Evolutionary conservation across 257 asterid genomes (phyloP).

Genomic region (Solanum lycopersicoides): DNA sequence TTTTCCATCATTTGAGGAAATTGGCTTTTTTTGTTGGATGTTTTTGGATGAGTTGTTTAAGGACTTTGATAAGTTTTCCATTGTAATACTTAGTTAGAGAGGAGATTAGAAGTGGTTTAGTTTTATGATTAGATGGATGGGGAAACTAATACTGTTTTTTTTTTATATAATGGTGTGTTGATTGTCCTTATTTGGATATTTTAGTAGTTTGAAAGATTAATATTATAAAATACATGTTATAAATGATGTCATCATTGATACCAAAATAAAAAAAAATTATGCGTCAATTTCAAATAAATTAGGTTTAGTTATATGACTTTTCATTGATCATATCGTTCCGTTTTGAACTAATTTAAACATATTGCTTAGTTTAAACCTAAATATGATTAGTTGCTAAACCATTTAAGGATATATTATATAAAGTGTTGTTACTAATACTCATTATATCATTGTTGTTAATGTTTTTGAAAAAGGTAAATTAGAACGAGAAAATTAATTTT

Average conservation of each 20-base stretch:
- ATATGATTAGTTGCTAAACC: too few relatives aligned
- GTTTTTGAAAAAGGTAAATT: too few relatives aligned
- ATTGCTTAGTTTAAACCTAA: too few relatives aligned
- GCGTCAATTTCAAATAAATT: background rate
- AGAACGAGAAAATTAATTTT: too few relatives aligned
- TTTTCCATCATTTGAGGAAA: background rate
- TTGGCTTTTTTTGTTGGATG: background rate
- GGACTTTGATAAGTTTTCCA: constrained; percentile 6
- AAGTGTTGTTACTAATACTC: too few relatives aligned
- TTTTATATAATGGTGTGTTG: background rate
- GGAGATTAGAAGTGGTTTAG: background rate
- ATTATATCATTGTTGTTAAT: too few relatives aligned
- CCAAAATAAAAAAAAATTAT: background rate
- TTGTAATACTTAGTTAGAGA: background rate
- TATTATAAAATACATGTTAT: background rate
- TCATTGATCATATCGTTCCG: too few relatives aligned
- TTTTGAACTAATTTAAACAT: too few relatives aligned
- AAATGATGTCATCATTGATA: background rate
- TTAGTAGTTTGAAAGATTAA: background rate
- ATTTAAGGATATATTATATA: too few relatives aligned
- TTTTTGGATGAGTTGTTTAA: background rate
- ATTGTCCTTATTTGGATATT: background rate
- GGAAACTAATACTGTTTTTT: background rate
- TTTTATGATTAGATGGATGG: background rate
- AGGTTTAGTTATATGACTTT: background rate